These are phyloP conservation scores for Eucalyptus albens DNA, from an alignment of 345 rosid genomes.

Conservation along the genomic window DNA sequence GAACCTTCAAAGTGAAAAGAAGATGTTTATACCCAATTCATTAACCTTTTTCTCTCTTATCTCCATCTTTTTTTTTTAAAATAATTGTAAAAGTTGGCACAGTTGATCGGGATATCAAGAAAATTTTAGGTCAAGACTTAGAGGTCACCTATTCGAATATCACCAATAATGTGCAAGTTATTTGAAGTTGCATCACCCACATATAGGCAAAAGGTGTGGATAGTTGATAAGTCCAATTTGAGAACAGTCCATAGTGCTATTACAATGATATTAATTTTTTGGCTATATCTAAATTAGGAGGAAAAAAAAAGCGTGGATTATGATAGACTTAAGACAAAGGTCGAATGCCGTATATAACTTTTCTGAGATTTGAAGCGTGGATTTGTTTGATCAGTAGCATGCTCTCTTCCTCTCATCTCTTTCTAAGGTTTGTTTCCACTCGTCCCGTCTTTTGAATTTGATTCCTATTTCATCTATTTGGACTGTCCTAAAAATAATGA, in stretches of 20 bases:
- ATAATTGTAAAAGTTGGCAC: background rate
- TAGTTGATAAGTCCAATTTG: background rate
- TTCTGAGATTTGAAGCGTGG: too few species aligned
- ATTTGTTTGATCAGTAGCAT: background rate
- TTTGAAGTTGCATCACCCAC: background rate
- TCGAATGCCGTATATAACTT: rapidly evolving
- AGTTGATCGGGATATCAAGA: too few species aligned
- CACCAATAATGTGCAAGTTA: background rate
- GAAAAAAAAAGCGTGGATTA: background rate
- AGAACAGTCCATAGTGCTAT: background rate
- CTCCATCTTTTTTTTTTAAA: too few species aligned
- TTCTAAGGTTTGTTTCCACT: too few species aligned
- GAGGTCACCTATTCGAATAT: background rate
- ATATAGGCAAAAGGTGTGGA: background rate
- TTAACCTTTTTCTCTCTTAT: too few species aligned
- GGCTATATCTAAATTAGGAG: background rate
- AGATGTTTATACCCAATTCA: background rate
- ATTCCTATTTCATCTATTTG: too few species aligned
- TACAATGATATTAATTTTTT: background rate
- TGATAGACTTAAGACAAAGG: too few species aligned
- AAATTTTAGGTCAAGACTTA: too few species aligned
- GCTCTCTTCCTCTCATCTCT: background rate
- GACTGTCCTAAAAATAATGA: background rate
- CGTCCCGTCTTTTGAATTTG: too few species aligned
- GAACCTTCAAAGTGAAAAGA: background rate